Percentiles rank a stretch among this genome's conserved stretches.
Evolutionary conservation across 139 green algal genomes (phyloP).

Genomic region (Medakamo hakoo): DNA sequence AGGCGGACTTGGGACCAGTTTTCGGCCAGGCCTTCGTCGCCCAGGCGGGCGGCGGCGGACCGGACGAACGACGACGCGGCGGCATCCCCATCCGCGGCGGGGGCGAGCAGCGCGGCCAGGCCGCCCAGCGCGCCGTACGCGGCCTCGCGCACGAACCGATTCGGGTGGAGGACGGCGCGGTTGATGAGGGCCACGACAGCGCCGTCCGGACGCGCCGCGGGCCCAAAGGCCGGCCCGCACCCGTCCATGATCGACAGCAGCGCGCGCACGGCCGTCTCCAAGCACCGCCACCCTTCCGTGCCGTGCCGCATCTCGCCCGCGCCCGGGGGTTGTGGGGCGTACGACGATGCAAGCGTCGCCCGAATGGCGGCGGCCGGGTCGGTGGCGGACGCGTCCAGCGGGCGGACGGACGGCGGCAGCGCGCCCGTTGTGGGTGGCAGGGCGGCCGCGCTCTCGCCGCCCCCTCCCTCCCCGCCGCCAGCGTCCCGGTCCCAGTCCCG

Average conservation of each 20-base stretch:
- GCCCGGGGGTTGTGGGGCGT: constrained; percentile 15
- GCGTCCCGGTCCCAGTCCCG: neutral
- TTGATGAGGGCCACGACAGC: constrained; percentile 17
- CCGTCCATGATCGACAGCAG: constrained; percentile 44
- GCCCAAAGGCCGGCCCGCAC: constrained; percentile 21
- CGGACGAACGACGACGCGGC: constrained; percentile 17
- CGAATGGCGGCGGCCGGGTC: too few species aligned
- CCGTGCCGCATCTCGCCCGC: constrained; percentile 65
- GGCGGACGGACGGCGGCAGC: too few species aligned
- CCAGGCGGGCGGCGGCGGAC: too few species aligned
- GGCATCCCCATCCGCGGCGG: constrained; percentile 16
- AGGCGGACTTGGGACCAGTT: constrained; percentile 88
- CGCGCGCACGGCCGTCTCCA: constrained; percentile 53
- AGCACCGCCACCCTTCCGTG: constrained; percentile 80
- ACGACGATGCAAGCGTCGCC: neutral
- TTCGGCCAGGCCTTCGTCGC: constrained; percentile 62
- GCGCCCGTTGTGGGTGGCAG: too few species aligned
- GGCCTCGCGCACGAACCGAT: constrained; percentile 79
- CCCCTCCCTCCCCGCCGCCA: too few species aligned
- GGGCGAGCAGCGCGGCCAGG: constrained; percentile 31
- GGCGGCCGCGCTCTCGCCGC: too few species aligned
- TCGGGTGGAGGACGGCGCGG: constrained; percentile 52
- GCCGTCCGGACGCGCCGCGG: constrained; percentile 11
- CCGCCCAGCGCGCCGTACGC: constrained; percentile 23
- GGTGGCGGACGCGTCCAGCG: too few species aligned